These are phyloP conservation scores for Chlamydomonas sp. DNA, from an alignment of 139 green algal genomes.

Conservation along the genomic window DNA sequence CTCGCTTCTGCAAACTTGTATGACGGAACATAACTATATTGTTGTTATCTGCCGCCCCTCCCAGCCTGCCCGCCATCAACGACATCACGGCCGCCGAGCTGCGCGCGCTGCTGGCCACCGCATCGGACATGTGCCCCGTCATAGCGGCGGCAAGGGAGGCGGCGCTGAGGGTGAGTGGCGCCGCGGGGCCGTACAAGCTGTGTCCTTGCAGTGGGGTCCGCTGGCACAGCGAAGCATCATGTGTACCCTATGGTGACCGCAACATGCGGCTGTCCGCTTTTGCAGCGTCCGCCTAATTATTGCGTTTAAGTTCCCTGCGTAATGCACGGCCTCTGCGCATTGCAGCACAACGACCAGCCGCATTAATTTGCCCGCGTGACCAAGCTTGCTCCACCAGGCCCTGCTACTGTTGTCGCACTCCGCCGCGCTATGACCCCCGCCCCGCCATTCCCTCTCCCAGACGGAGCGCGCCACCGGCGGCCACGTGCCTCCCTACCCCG, in stretches of 20 bases:
- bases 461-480: conserved; percentile 15
- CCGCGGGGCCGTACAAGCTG: background rate
- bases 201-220: background rate
- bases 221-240: too few species aligned
- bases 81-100: conserved; percentile 96
- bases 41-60: background rate
- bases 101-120: conserved; percentile 54
- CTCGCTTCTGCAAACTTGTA: too few species aligned
- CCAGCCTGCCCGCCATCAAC: conserved; percentile 94
- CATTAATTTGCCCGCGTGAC: too few species aligned
- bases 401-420: too few species aligned
- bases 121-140: conserved; percentile 64
- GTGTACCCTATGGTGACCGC: too few species aligned
- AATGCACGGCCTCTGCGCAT: too few species aligned
- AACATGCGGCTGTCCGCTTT: too few species aligned
- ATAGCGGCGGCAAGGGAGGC: conserved; percentile 68
- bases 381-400: too few species aligned
- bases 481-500: conserved; percentile 46
- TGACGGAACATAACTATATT: too few species aligned
- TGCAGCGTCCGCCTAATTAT: too few species aligned
- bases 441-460: background rate
- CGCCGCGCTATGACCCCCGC: background rate
- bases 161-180: conserved; percentile 38
- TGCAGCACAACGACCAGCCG: too few species aligned
- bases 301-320: too few species aligned